Percentiles rank a stretch among this genome's conserved stretches.
phyloP scores from a whole-genome alignment of 2,329 filamentous ascomycete species.

The Malbranchea cinnamomea region DNA sequence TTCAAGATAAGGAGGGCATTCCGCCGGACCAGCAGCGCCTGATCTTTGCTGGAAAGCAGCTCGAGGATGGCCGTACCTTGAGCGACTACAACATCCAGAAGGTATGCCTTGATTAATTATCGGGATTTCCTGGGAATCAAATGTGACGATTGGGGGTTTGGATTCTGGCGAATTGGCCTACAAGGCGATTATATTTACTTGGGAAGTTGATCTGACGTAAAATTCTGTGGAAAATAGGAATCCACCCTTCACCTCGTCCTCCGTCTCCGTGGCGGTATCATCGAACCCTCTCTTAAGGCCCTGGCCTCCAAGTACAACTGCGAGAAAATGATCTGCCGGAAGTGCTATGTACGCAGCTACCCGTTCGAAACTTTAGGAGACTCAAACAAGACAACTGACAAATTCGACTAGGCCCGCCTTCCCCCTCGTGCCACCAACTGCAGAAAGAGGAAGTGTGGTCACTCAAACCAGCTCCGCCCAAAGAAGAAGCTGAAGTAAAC shows the following conservation, averaged over 20 bases:
- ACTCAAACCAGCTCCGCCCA: conserved; percentile 99
- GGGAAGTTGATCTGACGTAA: conserved; percentile 15
- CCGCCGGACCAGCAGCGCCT: conserved; percentile 56
- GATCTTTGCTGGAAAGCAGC: conserved; percentile 56
- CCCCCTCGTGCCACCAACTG: conserved; percentile 99
- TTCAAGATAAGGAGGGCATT: conserved; percentile 71
- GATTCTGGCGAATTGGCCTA: too few species aligned
- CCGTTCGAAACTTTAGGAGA: neutral
- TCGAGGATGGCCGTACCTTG: conserved; percentile 36
- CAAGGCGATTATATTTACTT: conserved; percentile 10
- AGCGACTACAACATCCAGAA: conserved; percentile 43
- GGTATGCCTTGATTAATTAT: conserved; percentile 33
- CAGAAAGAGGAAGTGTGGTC: conserved; percentile 99
- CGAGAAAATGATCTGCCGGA: conserved; percentile 99
- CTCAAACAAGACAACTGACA: neutral
- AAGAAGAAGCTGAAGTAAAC: conserved; percentile 99
- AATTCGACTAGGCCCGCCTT: conserved; percentile 49
- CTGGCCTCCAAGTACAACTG: conserved; percentile 93
- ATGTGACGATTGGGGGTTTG: neutral
- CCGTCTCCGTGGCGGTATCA: conserved; percentile 41
- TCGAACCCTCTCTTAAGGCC: conserved; percentile 43
- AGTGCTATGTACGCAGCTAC: conserved; percentile 78
- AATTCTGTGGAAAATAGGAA: conserved; percentile 39
- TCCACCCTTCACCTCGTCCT: conserved; percentile 50
- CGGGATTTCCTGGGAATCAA: neutral